A percentile compares a stretch with the other conserved stretches of the same genome.
These are phyloP conservation scores for Salvia miltiorrhiza DNA, from an alignment of 257 asterid genomes.

Conservation along the genomic window DNA sequence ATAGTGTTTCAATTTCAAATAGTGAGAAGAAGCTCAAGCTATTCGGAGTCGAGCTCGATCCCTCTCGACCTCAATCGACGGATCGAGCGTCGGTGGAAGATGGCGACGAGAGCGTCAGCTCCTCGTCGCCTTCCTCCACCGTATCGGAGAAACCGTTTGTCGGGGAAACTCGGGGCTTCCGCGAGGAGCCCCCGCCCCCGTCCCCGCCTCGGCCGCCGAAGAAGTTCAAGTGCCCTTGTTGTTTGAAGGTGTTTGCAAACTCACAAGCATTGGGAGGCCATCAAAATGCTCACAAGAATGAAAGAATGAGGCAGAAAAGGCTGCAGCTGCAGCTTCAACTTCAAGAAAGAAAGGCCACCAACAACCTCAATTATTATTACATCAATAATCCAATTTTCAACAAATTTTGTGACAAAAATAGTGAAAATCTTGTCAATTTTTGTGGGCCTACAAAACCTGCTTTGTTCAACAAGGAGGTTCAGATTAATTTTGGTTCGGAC, in stretches of 20 bases:
- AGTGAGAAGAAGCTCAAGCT: constrained; percentile 52
- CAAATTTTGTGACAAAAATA: background rate
- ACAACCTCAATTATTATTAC: constrained; percentile 34
- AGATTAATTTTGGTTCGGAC: constrained; percentile 42
- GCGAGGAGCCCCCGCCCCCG: background rate
- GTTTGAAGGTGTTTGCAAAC: constrained; percentile 59
- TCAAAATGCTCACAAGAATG: constrained; percentile 87
- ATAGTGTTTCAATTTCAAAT: constrained; percentile 9
- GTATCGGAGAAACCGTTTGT: constrained; percentile 23
- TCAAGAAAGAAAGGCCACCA: constrained; percentile 53
- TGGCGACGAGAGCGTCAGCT: constrained; percentile 49
- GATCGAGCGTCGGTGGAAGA: constrained; percentile 9
- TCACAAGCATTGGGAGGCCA: constrained; percentile 92
- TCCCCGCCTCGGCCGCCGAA: constrained; percentile 2
- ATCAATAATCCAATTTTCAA: constrained; percentile 34
- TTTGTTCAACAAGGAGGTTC: constrained; percentile 33
- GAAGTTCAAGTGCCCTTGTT: constrained; percentile 62
- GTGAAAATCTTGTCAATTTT: constrained; percentile 5
- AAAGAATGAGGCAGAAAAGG: constrained; percentile 57
- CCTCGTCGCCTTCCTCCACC: constrained; percentile 46
- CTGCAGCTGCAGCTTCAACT: constrained; percentile 51
- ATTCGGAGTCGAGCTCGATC: constrained; percentile 60
- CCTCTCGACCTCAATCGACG: background rate
- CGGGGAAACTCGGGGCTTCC: background rate
- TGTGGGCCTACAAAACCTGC: constrained; percentile 18